Conservation (phyloP, 129 eudicot genomes). For the Escallonia herrerae region DNA sequence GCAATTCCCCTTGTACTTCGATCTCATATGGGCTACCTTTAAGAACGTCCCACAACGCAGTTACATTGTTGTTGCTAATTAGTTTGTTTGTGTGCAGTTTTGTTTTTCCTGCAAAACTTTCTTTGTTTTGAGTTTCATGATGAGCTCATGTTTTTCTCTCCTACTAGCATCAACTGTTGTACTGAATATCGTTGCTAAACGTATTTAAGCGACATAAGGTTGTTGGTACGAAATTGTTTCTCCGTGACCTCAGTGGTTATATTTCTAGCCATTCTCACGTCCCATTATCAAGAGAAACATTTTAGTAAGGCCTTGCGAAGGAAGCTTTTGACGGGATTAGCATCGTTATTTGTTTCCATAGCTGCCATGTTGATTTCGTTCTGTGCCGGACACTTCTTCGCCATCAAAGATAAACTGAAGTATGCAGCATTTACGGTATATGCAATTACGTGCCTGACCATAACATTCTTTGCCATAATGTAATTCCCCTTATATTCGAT, state of each 20-base stretch:
- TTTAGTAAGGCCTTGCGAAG: slow-evolving; percentile 9
- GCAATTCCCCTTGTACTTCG: slow-evolving; percentile 11
- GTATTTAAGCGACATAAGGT: too few relatives aligned
- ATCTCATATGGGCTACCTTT: slow-evolving; percentile 5
- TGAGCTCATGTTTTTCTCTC: too few relatives aligned
- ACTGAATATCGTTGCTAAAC: too few relatives aligned
- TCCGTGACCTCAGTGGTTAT: slow-evolving; percentile 13
- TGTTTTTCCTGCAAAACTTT: too few relatives aligned
- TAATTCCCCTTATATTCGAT: slow-evolving; percentile 11
- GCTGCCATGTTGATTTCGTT: slow-evolving; percentile 15
- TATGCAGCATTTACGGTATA: slow-evolving; percentile 8
- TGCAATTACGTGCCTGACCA: slow-evolving; percentile 8
- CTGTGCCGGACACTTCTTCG: slow-evolving; percentile 14
- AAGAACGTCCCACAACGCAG: slow-evolving; percentile 12
- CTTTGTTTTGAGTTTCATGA: too few relatives aligned
- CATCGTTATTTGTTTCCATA: slow-evolving; percentile 6
- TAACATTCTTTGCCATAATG: slow-evolving; percentile 9
- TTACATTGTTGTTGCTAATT: too few relatives aligned
- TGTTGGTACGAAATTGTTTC: too few relatives aligned
- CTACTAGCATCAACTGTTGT: too few relatives aligned
- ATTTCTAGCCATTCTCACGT: slow-evolving; percentile 16
- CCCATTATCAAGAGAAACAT: slow-evolving; percentile 8
- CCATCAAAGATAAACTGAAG: slow-evolving; percentile 6
- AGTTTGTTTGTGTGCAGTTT: too few relatives aligned
- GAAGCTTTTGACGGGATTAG: slow-evolving; percentile 15